phyloP scores from a whole-genome alignment of 2,329 filamentous ascomycete genomes.

The Teratosphaeria destructans region DNA sequence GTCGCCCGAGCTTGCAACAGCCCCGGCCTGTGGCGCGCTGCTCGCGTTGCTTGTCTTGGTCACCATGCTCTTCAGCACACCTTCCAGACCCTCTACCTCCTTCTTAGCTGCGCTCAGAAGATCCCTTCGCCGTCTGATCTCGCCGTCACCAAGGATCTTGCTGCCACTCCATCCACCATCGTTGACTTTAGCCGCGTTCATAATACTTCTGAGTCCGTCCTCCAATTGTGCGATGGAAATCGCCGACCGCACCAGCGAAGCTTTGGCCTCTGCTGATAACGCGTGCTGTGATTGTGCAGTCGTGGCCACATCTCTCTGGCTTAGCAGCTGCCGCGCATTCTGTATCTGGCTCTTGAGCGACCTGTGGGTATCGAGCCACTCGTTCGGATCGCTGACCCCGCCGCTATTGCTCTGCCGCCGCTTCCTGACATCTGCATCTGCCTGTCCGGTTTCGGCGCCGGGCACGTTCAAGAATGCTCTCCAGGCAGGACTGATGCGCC shows the following conservation, averaged over 20 bases:
- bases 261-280: conserved; percentile 59
- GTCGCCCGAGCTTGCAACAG: conserved; percentile 26
- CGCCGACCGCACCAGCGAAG: conserved; percentile 57
- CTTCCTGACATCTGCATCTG: conserved; percentile 10
- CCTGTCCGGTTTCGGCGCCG: conserved; percentile 31
- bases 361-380: conserved; percentile 67
- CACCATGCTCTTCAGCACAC: conserved; percentile 55
- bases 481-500: conserved; percentile 65
- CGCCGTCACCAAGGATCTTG: conserved; percentile 58
- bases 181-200: conserved; percentile 24
- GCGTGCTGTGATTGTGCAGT: conserved; percentile 51
- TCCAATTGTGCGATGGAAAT: conserved; percentile 54
- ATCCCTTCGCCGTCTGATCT: conserved; percentile 61
- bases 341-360: conserved; percentile 64
- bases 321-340: conserved; percentile 55
- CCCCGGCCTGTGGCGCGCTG: conserved; percentile 10
- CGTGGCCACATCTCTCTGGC: conserved; percentile 53
- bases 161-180: conserved; percentile 28
- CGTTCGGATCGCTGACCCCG: conserved; percentile 39
- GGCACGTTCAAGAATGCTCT: conserved; percentile 63
- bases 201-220: conserved; percentile 47
- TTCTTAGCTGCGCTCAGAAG: conserved; percentile 58
- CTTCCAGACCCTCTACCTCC: conserved; percentile 67
- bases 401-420: conserved; percentile 21
- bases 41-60: conserved; percentile 30